A percentile compares a stretch with the other conserved stretches of the same genome.
phyloP scores from a whole-genome alignment of 1,139 yeast genomes.

The Blastobotrys niveus region DNA sequence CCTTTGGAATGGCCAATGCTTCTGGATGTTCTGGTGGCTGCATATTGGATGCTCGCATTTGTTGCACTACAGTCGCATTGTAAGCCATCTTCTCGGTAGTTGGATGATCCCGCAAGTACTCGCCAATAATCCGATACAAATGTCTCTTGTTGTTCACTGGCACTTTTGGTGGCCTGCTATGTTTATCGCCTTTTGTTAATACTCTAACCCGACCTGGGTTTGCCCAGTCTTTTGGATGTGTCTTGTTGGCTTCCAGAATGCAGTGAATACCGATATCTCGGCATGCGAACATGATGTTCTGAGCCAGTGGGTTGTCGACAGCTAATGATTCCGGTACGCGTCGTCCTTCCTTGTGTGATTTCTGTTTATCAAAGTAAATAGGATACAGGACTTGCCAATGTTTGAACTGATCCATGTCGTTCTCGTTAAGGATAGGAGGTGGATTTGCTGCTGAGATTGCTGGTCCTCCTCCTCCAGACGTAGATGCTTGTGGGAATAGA shows the following conservation, averaged over 20 bases:
- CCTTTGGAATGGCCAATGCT: conserved; percentile 71
- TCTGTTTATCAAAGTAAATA: conserved; percentile 77
- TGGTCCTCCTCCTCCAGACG: background rate
- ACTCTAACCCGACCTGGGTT: conserved; percentile 93
- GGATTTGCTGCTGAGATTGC: conserved; percentile 5
- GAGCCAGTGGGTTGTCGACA: conserved; percentile 82
- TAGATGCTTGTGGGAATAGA: conserved; percentile 1
- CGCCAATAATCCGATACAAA: conserved; percentile 55
- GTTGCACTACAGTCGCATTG: conserved; percentile 48
- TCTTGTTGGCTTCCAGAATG: conserved; percentile 56
- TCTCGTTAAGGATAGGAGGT: conserved; percentile 21
- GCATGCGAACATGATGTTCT: conserved; percentile 64
- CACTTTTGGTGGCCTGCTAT: conserved; percentile 13
- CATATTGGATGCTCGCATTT: conserved; percentile 41
- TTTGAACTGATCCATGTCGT: conserved; percentile 56
- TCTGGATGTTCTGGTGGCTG: conserved; percentile 47
- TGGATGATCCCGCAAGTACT: conserved; percentile 60
- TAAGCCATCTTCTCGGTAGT: conserved; percentile 62
- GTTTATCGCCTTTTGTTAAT: conserved; percentile 43
- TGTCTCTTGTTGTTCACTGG: conserved; percentile 55
- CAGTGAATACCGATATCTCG: conserved; percentile 39
- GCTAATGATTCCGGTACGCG: conserved; percentile 63
- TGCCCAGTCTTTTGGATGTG: conserved; percentile 96
- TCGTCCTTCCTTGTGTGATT: conserved; percentile 79
- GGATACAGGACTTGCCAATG: conserved; percentile 77